These are phyloP conservation scores for Ceratocystis cubensis DNA, from an alignment of 2,329 filamentous ascomycete genomes.

Conservation along the genomic window DNA sequence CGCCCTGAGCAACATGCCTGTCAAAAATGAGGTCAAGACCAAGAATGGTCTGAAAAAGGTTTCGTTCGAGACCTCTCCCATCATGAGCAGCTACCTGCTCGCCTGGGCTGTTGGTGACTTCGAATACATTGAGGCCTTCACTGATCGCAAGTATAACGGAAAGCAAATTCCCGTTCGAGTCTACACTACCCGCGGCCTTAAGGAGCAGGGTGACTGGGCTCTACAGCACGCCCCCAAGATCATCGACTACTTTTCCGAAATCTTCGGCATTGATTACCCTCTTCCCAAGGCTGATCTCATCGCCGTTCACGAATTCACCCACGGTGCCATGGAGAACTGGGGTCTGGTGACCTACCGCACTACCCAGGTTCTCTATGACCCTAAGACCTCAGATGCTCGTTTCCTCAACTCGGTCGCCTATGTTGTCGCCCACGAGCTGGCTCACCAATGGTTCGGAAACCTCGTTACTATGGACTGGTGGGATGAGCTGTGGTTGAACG, in stretches of 20 bases:
- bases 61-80: slow-evolving; percentile 67
- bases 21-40: slow-evolving; percentile 52
- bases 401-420: slow-evolving; percentile 94
- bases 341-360: slow-evolving; percentile 91
- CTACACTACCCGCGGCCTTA: slow-evolving; percentile 88
- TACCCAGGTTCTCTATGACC: slow-evolving; percentile 91
- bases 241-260: slow-evolving; percentile 92
- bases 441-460: slow-evolving; percentile 93
- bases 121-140: slow-evolving; percentile 87
- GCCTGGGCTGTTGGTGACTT: slow-evolving; percentile 96
- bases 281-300: slow-evolving; percentile 84
- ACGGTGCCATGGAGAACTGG: slow-evolving; percentile 92
- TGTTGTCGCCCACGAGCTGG: slow-evolving; percentile 94
- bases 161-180: slow-evolving; percentile 86
- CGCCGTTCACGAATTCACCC: slow-evolving; percentile 83
- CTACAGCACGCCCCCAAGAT: slow-evolving; percentile 84
- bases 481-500: slow-evolving; percentile 87
- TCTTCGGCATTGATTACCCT: slow-evolving; percentile 87
- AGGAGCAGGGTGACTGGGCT: slow-evolving; percentile 81
- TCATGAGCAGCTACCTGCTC: slow-evolving; percentile 85
- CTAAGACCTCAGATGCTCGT: slow-evolving; percentile 74
- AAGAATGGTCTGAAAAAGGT: slow-evolving; percentile 58
- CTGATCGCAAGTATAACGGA: slow-evolving; percentile 79
- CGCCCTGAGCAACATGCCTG: slow-evolving; percentile 90
- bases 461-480: slow-evolving; percentile 96